Conservation (phyloP, 2,329 filamentous ascomycete genomes). For the Aspergillus melleus region DNA sequence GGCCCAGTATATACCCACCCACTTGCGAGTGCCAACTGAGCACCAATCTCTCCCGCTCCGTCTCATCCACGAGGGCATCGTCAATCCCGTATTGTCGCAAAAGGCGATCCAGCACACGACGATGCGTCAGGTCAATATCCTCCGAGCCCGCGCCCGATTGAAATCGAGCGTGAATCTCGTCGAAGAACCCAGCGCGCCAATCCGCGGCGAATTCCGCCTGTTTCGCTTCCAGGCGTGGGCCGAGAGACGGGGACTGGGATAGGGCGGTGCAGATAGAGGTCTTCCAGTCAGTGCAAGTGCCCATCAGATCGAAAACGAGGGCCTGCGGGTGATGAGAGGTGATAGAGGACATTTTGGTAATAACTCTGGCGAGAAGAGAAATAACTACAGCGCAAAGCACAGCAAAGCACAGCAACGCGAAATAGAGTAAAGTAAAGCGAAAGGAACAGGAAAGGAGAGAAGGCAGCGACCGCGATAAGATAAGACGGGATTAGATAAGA, state of each 20-base stretch:
- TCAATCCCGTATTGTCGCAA: conserved; percentile 29
- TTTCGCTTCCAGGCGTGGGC: not conserved
- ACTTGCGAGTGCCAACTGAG: conserved; percentile 44
- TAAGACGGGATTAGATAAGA: not conserved
- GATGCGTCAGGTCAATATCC: conserved; percentile 55
- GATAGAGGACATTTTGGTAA: too few species aligned
- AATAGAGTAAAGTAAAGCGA: not conserved
- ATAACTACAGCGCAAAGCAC: too few species aligned
- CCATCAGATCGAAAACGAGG: not conserved
- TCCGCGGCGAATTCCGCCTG: conserved; percentile 43
- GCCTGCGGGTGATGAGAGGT: not conserved
- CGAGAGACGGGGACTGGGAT: not conserved
- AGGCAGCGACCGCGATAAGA: not conserved
- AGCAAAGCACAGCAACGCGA: not conserved
- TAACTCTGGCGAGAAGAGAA: too few species aligned
- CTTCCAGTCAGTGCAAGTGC: not conserved
- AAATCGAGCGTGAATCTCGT: conserved; percentile 44
- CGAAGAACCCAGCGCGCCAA: conserved; percentile 55
- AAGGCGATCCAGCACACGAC: conserved; percentile 40
- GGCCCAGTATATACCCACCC: not conserved
- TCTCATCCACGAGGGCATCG: conserved; percentile 30
- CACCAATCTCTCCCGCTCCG: not conserved
- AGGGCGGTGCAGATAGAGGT: not conserved
- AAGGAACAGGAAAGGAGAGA: not conserved
- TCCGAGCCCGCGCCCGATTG: conserved; percentile 39